Evolutionary conservation across 805 yeast species (phyloP).

Genomic region (Candida gorgasii): DNA sequence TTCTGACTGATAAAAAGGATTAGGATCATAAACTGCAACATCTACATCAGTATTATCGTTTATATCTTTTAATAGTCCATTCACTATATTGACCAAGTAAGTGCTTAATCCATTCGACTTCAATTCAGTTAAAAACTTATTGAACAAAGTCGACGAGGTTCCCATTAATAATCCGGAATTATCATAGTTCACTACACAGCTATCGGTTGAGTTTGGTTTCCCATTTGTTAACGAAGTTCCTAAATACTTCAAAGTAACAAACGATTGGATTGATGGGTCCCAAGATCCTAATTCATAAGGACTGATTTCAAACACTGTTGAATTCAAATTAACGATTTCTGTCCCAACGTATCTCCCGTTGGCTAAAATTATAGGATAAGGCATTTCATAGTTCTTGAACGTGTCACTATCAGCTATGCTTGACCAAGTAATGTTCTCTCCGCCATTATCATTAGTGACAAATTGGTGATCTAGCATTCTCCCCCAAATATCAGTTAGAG

Average conservation of each 20-base stretch:
- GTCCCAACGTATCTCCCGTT: constrained; percentile 70
- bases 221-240: constrained; percentile 31
- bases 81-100: constrained; percentile 25
- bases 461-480: constrained; percentile 37
- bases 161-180: constrained; percentile 44
- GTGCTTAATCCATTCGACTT: constrained; percentile 21
- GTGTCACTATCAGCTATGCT: constrained; percentile 25
- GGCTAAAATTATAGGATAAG: constrained; percentile 41
- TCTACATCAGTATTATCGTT: constrained; percentile 27
- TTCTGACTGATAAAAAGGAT: constrained; percentile 35
- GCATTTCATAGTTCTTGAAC: constrained; percentile 46
- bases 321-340: constrained; percentile 55
- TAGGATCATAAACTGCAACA: constrained; percentile 41
- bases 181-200: constrained; percentile 33
- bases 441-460: constrained; percentile 24
- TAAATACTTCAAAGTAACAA: constrained; percentile 29
- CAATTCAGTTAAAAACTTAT: constrained; percentile 25
- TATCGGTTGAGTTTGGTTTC: constrained; percentile 13
- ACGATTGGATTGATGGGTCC: constrained; percentile 38
- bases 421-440: constrained; percentile 24
- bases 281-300: constrained; percentile 45
- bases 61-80: constrained; percentile 25
- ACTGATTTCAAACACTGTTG: constrained; percentile 53
- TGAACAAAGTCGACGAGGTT: constrained; percentile 40
- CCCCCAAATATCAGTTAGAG: constrained; percentile 44